phyloP scores from a whole-genome alignment of 2,329 filamentous ascomycete species.

The Exophiala xenobiotica region DNA sequence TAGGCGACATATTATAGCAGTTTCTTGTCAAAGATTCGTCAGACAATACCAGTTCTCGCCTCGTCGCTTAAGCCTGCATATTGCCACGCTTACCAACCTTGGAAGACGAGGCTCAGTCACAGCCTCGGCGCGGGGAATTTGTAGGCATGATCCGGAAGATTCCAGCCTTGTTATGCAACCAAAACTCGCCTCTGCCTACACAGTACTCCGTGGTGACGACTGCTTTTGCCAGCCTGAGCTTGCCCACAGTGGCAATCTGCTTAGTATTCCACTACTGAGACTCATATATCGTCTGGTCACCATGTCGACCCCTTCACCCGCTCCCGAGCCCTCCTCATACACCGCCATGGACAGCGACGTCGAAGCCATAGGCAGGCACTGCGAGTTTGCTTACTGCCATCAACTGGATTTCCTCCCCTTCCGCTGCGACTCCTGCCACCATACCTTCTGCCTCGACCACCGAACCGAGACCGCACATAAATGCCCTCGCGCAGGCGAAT shows the following conservation, averaged over 20 bases:
- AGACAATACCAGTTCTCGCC: too few relatives aligned
- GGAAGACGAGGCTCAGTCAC: slow-evolving; percentile 9
- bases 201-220: slow-evolving; percentile 10
- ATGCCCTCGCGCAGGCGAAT: slow-evolving; percentile 61
- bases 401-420: slow-evolving; percentile 97
- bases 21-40: too few relatives aligned
- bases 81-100: background rate
- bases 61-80: too few relatives aligned
- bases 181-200: background rate
- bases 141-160: slow-evolving; percentile 11
- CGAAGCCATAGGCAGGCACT: slow-evolving; percentile 83
- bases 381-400: slow-evolving; percentile 86
- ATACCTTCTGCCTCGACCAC: slow-evolving; percentile 90
- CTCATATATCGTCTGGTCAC: slow-evolving; percentile 9
- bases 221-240: slow-evolving; percentile 16
- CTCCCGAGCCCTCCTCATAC: slow-evolving; percentile 23
- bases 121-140: slow-evolving; percentile 24
- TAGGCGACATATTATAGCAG: too few relatives aligned
- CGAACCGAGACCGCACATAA: slow-evolving; percentile 80
- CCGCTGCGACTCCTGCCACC: slow-evolving; percentile 81
- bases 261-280: background rate
- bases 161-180: slow-evolving; percentile 15
- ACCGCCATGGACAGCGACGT: slow-evolving; percentile 57
- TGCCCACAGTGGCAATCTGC: slow-evolving; percentile 11
- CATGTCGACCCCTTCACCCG: slow-evolving; percentile 25